Base-by-base conservation (phyloP, 2,329 filamentous ascomycete species). In the Massarina eburnea region DNA sequence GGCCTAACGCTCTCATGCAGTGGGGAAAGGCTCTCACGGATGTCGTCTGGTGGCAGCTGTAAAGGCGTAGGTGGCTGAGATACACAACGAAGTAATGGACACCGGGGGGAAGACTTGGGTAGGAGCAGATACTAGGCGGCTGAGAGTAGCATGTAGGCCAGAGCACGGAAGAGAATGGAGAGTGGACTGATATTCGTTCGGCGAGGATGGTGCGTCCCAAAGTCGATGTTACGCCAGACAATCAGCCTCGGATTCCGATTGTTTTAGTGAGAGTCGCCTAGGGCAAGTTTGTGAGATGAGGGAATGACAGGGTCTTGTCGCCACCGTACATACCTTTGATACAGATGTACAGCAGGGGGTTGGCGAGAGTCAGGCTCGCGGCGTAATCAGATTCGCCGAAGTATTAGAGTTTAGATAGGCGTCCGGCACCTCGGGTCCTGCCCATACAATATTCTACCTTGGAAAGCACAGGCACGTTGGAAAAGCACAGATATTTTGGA, bases 281-380 rank as follows among this genome's bases (percentile, higher is more conserved):
- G 56, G 45, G 52, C 40, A 40, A 39, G 54, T 53, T 48, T 55
- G 55, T 59, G 51, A 56, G 57, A 59, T 52, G 50, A 49, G 45
- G 48, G 41, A 51, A 39, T 42, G 43, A 34, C 59, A 55, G 51
- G 56, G 57, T 48, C 41, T 46, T 43, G 43, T 64, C 46, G 62
- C 61, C 60, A 64, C 61, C 43, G 48, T 57, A 55, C 55, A 51
- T 57, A 54, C 54, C 52, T 58, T 57, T 50, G 48, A 59, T 59
- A 53, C 52, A 33, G 34, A 37, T 45, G 46, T 52, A 49, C 47
- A 44, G 40, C 48, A 59, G 51, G 49, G 46, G 43, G 57, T 52
- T 57, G 48, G 52, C 38, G 44, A 49, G 36, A 30, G 43, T 27
- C 45, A 43, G 47, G 46, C 49, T 50, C 55, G 50, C 49, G 50